phyloP scores from a whole-genome alignment of 495 filamentous ascomycete species.

The Ascodesmis nigricans region DNA sequence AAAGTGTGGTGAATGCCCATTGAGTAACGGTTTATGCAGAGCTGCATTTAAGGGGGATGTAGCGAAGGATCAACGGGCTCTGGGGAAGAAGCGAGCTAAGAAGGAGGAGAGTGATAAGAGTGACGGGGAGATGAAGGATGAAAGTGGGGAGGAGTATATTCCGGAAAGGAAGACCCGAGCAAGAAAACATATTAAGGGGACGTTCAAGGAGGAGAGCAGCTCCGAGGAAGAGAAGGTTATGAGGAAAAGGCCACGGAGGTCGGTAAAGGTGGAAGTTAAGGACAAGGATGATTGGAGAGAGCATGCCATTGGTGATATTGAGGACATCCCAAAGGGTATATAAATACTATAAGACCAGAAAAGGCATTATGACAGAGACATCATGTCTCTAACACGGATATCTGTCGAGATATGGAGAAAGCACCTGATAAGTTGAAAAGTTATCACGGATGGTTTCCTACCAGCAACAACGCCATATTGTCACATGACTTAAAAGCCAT shows the following conservation, averaged over 20 bases:
- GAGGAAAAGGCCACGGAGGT: constrained; percentile 7
- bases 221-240: constrained; percentile 1
- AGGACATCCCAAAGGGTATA: too few species aligned
- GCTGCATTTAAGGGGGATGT: constrained; percentile 34
- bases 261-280: constrained; percentile 12
- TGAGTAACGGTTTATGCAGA: constrained; percentile 57
- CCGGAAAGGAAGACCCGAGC: constrained; percentile 16
- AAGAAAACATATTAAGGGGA: constrained; percentile 11
- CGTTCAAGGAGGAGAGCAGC: constrained; percentile 3
- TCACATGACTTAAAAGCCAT: too few species aligned
- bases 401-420: too few species aligned
- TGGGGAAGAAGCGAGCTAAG: constrained; percentile 29
- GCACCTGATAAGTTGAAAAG: too few species aligned
- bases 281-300: constrained; percentile 18
- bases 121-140: constrained; percentile 9
- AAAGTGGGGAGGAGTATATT: constrained; percentile 3
- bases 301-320: constrained; percentile 18
- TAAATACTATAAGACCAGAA: too few species aligned
- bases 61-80: constrained; percentile 29
- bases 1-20: constrained; percentile 60
- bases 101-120: constrained; percentile 19
- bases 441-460: too few species aligned
- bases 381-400: too few species aligned
- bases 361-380: too few species aligned
- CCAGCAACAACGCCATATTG: too few species aligned